These are phyloP conservation scores for Citrus australasica DNA, from an alignment of 345 rosid genomes.

Conservation along the genomic window DNA sequence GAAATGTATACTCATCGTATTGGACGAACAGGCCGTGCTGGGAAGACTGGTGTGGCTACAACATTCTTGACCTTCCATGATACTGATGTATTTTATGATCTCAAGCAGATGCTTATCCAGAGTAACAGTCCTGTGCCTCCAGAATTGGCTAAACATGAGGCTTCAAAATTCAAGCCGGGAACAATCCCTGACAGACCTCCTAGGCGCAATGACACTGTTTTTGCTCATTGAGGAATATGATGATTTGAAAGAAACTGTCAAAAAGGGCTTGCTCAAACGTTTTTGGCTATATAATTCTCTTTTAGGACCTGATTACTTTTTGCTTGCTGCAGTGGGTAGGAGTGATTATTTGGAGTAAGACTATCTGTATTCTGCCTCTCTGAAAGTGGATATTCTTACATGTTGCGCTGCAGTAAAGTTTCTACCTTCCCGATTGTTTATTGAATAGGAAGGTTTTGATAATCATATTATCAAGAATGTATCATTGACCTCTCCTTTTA, in stretches of 20 bases:
- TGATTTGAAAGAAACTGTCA: slow-evolving; percentile 3
- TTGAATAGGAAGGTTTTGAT: slow-evolving; percentile 3
- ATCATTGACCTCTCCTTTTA: background rate
- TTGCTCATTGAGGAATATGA: slow-evolving; percentile 46
- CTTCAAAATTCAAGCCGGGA: slow-evolving; percentile 94
- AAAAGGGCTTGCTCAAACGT: background rate
- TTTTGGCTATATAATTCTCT: background rate
- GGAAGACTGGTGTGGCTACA: slow-evolving; percentile 90
- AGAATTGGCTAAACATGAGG: slow-evolving; percentile 92
- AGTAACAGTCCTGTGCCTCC: slow-evolving; percentile 90
- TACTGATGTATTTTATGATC: slow-evolving; percentile 86
- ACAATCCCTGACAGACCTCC: slow-evolving; percentile 89
- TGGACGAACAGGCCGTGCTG: slow-evolving; percentile 97
- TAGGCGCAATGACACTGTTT: slow-evolving; percentile 85
- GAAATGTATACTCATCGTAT: slow-evolving; percentile 95
- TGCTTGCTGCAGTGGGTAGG: background rate
- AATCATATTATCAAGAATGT: slow-evolving; percentile 5
- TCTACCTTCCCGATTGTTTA: slow-evolving; percentile 1
- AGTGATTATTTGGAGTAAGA: slow-evolving; percentile 1
- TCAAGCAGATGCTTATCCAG: slow-evolving; percentile 96
- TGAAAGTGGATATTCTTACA: background rate
- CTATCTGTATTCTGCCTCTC: background rate
- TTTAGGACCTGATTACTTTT: background rate
- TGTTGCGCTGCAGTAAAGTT: slow-evolving; percentile 6
- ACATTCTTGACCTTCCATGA: slow-evolving; percentile 85